phyloP scores from a whole-genome alignment of 768 basidiomycete genomes.

The Lyophyllum shimeji region DNA sequence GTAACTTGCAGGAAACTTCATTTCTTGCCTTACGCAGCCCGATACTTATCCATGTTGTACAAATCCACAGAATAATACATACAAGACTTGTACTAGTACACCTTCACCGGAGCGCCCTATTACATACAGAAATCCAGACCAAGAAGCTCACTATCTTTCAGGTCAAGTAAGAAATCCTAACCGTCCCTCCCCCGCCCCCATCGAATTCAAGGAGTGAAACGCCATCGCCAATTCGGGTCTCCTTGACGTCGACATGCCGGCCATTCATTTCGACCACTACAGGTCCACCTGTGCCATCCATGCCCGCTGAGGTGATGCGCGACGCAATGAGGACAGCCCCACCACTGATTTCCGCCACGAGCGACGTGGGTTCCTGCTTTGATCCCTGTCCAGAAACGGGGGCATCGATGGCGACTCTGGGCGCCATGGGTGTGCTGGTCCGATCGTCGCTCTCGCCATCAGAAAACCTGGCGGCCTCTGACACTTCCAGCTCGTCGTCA shows the following conservation, averaged over 20 bases:
- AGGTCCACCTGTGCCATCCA: slow-evolving; percentile 1
- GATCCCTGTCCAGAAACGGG: not conserved
- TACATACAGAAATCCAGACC: not conserved
- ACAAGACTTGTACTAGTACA: not conserved
- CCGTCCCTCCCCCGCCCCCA: slow-evolving; percentile 17
- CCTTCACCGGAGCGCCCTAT: not conserved
- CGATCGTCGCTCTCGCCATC: not conserved
- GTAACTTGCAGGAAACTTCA: not conserved
- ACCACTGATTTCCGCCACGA: slow-evolving; percentile 18
- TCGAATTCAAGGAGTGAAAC: slow-evolving; percentile 23
- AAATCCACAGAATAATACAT: not conserved
- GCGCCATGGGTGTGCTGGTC: not conserved
- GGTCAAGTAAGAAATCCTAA: slow-evolving; percentile 21
- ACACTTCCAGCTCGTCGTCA: not conserved
- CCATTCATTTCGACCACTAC: slow-evolving; percentile 29
- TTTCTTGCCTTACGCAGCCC: not conserved
- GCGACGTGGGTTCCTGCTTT: not conserved
- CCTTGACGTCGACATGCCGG: slow-evolving; percentile 13
- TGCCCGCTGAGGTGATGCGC: slow-evolving; percentile 6
- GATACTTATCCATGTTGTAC: not conserved
- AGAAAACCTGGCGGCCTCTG: not conserved
- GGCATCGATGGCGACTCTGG: not conserved
- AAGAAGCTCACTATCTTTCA: not conserved
- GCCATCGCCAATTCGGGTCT: slow-evolving; percentile 17
- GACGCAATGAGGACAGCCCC: slow-evolving; percentile 17